Evolutionary conservation across 2,329 filamentous ascomycete species (phyloP), one percentile per base, ranked within the genome.

Genomic region (Rhynchosporium agropyri): DNA sequence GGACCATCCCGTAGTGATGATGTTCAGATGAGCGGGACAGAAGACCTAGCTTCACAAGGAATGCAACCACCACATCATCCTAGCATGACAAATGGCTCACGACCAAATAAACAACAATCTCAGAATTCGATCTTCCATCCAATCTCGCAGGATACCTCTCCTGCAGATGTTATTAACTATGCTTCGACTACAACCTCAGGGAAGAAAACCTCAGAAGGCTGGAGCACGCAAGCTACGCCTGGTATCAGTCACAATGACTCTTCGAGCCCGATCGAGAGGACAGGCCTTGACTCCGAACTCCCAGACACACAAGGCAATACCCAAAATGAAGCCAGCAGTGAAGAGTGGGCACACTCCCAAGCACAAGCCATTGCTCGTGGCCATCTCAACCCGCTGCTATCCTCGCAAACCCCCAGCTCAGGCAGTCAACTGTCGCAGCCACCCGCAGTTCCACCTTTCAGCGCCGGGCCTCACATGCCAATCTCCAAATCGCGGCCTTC

Each of bases 161-260:
- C 84, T 13, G 84, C 83, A 31, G 83, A 82, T 12, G 75, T 83
- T 63, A 79, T 88, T 59, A 97, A 98, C 71, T 92, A 96, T 71
- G 94, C 92, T 1, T 96, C 92, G 2, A 96, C 93, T 0, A 97
- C 93, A 1, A 87, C 87, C 28, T 89, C 85, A 3, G 86, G 87
- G n/a, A 95, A 96, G 77, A 93, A 90, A 2, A 91, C 90, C 0
- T 87, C 85, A 0, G 86, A 84, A 2, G 83, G 84, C 67, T 83
- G 84, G 74, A 88, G 89, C 73, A 91, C 89, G 0, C 89, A 93
- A 73, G 82, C 84, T 63, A 90, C 88, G 2, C 92, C 92, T 65
- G 89, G 89, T 26, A 76, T 78, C 71, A 71, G 63, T 46, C 58
- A 73, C 66, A 60, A 69, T 63, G 58, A 71, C 63, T 63, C 71